A percentile compares a stretch with the other conserved stretches of the same genome.
phyloP scores from a whole-genome alignment of 495 filamentous ascomycete species.

The Darksidea phi region DNA sequence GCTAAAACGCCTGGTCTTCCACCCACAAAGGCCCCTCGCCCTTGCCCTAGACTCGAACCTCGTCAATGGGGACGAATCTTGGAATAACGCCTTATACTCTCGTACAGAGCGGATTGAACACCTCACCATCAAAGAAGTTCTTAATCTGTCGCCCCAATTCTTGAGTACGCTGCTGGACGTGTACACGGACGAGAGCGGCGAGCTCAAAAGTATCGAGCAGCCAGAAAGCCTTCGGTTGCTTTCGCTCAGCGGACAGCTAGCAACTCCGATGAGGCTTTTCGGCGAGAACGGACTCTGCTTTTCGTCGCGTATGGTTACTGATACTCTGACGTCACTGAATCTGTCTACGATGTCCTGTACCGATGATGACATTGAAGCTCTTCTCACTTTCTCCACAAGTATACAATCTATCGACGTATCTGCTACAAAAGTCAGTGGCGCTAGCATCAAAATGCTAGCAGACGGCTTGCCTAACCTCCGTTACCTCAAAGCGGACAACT shows the following conservation, averaged over 20 bases:
- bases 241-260: neutral
- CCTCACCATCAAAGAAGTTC: too few species aligned
- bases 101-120: too few species aligned
- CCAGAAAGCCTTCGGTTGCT: neutral
- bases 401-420: conserved; percentile 19
- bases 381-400: conserved; percentile 2
- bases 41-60: neutral
- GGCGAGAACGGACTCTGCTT: neutral
- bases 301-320: neutral
- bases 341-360: neutral
- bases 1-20: neutral
- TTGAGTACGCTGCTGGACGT: too few species aligned
- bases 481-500: conserved; percentile 15
- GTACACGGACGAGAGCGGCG: too few species aligned
- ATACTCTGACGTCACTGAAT: neutral
- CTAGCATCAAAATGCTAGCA: conserved; percentile 21
- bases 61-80: neutral
- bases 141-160: too few species aligned
- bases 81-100: too few species aligned
- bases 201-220: too few species aligned
- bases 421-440: conserved; percentile 21
- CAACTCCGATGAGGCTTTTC: neutral
- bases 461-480: conserved; percentile 13
- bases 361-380: conserved; percentile 17
- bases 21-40: neutral